Evolutionary conservation across 257 asterid species (phyloP).

Genomic region (Solanum etuberosum): DNA sequence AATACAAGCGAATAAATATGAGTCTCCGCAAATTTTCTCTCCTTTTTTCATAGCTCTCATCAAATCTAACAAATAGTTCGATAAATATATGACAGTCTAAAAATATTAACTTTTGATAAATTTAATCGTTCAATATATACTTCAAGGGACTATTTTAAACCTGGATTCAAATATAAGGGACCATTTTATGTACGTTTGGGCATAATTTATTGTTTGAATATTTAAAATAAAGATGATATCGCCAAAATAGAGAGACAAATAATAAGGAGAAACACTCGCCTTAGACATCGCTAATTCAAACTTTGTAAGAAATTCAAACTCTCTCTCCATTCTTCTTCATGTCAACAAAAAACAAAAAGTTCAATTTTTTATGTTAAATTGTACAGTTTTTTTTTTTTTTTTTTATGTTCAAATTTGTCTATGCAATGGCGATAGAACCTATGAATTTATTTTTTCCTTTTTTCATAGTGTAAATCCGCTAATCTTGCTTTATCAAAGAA

Average conservation of each 20-base stretch:
- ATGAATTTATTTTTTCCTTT: background rate
- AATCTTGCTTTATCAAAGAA: background rate
- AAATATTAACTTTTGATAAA: background rate
- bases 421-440: background rate
- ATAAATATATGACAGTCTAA: background rate
- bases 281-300: background rate
- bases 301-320: background rate
- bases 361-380: background rate
- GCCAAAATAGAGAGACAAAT: background rate
- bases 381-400: background rate
- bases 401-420: background rate
- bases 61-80: background rate
- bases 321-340: background rate
- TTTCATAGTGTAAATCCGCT: background rate
- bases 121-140: background rate
- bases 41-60: background rate
- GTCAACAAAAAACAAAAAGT: background rate
- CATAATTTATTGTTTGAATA: background rate
- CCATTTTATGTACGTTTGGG: background rate
- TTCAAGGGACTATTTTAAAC: background rate
- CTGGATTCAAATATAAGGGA: background rate
- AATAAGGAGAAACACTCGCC: background rate
- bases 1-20: background rate
- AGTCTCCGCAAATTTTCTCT: background rate
- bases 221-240: background rate